Evolutionary conservation across 768 basidiomycete genomes (phyloP).

Genomic region (Hortiboletus campestris): DNA sequence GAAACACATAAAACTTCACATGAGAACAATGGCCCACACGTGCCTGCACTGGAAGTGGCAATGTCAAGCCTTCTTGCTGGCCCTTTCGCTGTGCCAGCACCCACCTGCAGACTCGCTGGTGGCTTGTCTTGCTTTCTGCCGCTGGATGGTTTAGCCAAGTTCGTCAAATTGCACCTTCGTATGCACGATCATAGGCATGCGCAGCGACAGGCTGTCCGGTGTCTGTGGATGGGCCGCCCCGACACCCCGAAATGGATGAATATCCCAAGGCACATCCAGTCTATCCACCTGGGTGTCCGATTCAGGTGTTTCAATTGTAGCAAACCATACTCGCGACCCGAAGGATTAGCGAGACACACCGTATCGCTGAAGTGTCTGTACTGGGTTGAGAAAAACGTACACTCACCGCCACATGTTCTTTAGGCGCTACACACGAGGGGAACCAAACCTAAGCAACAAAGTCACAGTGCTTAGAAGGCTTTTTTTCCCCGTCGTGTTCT

Average conservation of each 20-base stretch:
- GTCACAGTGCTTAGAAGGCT: not conserved
- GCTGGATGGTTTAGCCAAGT: not conserved
- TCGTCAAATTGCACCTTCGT: conserved; percentile 10
- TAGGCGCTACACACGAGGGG: not conserved
- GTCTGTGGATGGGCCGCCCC: conserved; percentile 11
- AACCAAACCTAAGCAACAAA: no score
- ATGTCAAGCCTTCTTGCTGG: not conserved
- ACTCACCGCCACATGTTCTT: not conserved
- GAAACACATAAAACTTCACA: not conserved
- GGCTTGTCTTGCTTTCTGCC: not conserved
- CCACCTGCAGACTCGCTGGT: not conserved
- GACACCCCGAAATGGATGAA: conserved; percentile 4
- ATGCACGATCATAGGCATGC: conserved; percentile 9
- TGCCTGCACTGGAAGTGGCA: not conserved
- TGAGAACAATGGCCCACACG: not conserved
- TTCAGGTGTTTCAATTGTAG: conserved; percentile 2
- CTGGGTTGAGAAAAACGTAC: not conserved
- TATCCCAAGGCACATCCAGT: conserved; percentile 4
- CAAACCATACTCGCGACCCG: conserved; percentile 1
- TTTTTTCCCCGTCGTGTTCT: not conserved
- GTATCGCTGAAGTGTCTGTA: not conserved
- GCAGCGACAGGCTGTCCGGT: not conserved
- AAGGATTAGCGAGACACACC: conserved; percentile 3
- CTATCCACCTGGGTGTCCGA: conserved; percentile 2
- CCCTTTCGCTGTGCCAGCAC: not conserved